Base-by-base conservation (phyloP, 306 rosid genomes). In the Fagus sylvatica region DNA sequence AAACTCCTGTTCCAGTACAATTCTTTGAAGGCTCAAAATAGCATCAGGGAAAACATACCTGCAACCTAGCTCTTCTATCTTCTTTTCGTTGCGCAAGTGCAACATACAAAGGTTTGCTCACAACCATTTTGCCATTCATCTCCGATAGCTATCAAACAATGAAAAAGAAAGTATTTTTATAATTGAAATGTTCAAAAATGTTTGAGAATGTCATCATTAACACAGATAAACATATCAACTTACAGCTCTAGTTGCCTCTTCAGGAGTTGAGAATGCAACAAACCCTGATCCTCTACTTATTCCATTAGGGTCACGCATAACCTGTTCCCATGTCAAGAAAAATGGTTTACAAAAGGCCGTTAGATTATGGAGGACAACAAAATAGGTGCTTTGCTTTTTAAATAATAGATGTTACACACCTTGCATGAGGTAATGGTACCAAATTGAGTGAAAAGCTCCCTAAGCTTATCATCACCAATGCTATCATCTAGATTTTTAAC, bases 191-290 rank as follows among this genome's bases (percentile, higher is more conserved):
- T 1, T 33, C 12, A 48, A 15, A 59, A 66, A 67, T 22, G 36
- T 32, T 74, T 41, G 42, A 1, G 15, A 12, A 9, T 65, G 46
- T 69, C 48, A 56, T 34, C 43, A 67, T 51, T 48, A 12, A 55
- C 59, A 15, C 46, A 66, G 54, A 70, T 70, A 53, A 33, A 40
- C 51, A 74, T 22, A 43, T 68, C 30, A 41, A 89, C 97, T 87
- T 90, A 94, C 98, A 41, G 98, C 98, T 89, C 93, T 89, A 53
- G 94, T 84, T 72, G 98, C 98, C 84, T 95, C 98, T 87, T 95
- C 98, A 32, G 98, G 90, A 86, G 96, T 89, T 2, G 98, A 88
- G 79, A 92, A 95, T 73, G 98, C 98, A 79, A 95, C 98, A 85
- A 95, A 95, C 19, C 98, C 98, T 0, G 98, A 95, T 53, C 98